Evolutionary conservation across 192 early-diverging fungal genomes (phyloP).

Genomic region (Linnemannia exigua): DNA sequence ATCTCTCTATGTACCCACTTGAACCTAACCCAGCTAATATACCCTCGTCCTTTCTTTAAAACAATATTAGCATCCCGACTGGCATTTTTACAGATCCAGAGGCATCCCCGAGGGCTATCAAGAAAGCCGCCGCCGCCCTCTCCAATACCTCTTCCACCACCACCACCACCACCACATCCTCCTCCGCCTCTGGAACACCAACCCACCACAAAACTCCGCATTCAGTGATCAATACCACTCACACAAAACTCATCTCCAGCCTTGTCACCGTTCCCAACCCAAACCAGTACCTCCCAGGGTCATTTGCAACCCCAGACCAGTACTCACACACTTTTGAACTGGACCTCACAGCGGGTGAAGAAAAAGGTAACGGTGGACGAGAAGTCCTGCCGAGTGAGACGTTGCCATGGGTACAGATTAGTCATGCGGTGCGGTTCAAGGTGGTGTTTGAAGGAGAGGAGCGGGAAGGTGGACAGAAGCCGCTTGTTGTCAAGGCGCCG

Average conservation of each 20-base stretch:
- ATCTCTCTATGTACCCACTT: too few relatives aligned
- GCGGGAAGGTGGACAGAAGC: background rate
- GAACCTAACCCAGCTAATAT: too few relatives aligned
- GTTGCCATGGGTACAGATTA: background rate
- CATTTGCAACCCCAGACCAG: background rate
- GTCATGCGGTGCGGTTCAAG: background rate
- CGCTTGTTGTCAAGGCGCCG: background rate
- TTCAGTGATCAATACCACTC: background rate
- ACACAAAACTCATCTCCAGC: background rate
- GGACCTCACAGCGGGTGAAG: background rate
- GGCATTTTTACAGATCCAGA: background rate
- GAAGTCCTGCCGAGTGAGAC: background rate
- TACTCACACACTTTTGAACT: background rate
- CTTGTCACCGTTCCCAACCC: background rate
- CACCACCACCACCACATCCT: background rate
- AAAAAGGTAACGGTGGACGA: background rate
- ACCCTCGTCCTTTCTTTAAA: too few relatives aligned
- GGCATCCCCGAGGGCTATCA: background rate
- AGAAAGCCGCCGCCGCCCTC: background rate
- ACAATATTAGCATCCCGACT: background rate
- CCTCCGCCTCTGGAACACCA: too few relatives aligned
- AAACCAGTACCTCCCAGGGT: background rate
- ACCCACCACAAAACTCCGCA: too few relatives aligned
- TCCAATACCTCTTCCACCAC: background rate
- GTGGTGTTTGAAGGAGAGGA: background rate